These are phyloP conservation scores for Huntiella decipiens DNA, from an alignment of 2,329 filamentous ascomycete genomes.

Conservation along the genomic window DNA sequence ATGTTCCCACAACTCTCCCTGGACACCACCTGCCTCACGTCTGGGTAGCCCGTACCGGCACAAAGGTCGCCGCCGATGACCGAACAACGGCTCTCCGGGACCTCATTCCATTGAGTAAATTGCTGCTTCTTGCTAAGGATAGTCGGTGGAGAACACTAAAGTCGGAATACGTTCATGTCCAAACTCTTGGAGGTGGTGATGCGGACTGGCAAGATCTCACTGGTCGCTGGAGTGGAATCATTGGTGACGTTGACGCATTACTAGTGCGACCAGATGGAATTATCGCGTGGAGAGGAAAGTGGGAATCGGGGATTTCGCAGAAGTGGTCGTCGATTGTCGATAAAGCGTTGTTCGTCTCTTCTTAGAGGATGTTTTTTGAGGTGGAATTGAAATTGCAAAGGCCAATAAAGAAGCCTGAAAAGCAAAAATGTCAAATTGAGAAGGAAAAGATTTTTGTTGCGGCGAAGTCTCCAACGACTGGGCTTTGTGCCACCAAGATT, in stretches of 20 bases:
- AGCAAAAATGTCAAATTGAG: too few relatives aligned
- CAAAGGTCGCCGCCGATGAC: background rate
- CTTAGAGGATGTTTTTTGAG: background rate
- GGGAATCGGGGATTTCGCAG: background rate
- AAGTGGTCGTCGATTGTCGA: background rate
- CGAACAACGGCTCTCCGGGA: slow-evolving; percentile 1
- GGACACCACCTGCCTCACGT: slow-evolving; percentile 5
- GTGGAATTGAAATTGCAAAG: background rate
- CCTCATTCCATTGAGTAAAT: slow-evolving; percentile 2
- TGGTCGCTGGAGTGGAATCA: background rate
- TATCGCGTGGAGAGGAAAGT: slow-evolving; percentile 6
- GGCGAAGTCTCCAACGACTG: too few relatives aligned
- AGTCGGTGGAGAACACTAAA: slow-evolving; percentile 1
- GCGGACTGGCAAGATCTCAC: slow-evolving; percentile 1
- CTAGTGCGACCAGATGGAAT: slow-evolving; percentile 5
- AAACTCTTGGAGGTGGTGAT: slow-evolving; percentile 2
- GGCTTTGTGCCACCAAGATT: too few relatives aligned
- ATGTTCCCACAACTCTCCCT: slow-evolving; percentile 1
- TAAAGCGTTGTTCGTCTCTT: background rate
- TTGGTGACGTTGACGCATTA: background rate
- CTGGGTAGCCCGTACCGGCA: background rate
- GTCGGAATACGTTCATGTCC: background rate
- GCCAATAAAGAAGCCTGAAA: background rate
- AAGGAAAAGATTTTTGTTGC: too few relatives aligned
- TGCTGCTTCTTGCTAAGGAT: slow-evolving; percentile 1